phyloP scores from a whole-genome alignment of 441 rosid genomes.

The Arabidopsis lyrata region DNA sequence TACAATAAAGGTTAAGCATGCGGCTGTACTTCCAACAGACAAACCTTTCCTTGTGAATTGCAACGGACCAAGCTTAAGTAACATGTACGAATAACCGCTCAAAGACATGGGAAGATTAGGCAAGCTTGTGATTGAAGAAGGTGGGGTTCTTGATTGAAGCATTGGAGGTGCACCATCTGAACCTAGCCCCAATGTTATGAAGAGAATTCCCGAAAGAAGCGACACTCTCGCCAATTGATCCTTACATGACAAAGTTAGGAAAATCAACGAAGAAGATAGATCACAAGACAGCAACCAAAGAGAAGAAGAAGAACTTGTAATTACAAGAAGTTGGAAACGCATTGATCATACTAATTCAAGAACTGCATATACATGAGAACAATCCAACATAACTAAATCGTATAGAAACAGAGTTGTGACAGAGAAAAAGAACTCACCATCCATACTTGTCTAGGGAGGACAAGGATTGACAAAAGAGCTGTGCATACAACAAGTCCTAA shows the following conservation, averaged over 20 bases:
- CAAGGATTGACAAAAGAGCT: slow-evolving; percentile 72
- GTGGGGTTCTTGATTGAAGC: slow-evolving; percentile 85
- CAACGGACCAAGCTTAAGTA: slow-evolving; percentile 83
- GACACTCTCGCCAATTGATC: slow-evolving; percentile 95
- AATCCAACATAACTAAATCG: slow-evolving; percentile 16
- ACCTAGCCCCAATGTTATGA: slow-evolving; percentile 80
- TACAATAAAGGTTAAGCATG: slow-evolving; percentile 87
- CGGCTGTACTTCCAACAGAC: slow-evolving; percentile 94
- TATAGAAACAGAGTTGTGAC: not conserved
- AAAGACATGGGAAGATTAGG: slow-evolving; percentile 76
- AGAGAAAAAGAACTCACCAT: slow-evolving; percentile 55
- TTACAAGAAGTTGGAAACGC: slow-evolving; percentile 6
- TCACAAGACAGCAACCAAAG: not conserved
- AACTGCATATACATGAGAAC: slow-evolving; percentile 1
- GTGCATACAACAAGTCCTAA: slow-evolving; percentile 70
- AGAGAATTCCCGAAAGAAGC: slow-evolving; percentile 79
- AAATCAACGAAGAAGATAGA: not conserved
- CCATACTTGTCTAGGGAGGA: slow-evolving; percentile 80
- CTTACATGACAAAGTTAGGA: slow-evolving; percentile 45
- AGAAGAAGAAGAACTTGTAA: not conserved
- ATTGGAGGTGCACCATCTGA: slow-evolving; percentile 85
- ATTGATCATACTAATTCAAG: not conserved
- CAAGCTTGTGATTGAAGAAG: slow-evolving; percentile 66
- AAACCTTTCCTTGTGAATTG: slow-evolving; percentile 91
- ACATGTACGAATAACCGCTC: slow-evolving; percentile 77